A percentile compares a stretch with the other conserved stretches of the same genome.
Conservation (phyloP, 1,284 basidiomycete genomes). For the Malassezia nana region DNA sequence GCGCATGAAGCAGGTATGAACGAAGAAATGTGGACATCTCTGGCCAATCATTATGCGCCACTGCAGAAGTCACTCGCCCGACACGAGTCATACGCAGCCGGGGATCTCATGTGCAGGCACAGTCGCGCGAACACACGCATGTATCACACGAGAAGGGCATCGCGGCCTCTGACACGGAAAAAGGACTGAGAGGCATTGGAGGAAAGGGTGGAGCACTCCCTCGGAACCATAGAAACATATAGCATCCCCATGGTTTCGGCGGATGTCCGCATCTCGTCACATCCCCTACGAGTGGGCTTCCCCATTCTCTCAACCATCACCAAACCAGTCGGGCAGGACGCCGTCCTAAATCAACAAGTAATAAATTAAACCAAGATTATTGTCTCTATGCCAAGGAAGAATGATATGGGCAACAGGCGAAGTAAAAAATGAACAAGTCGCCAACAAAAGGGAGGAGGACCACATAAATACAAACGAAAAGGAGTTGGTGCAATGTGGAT, state of each 20-base stretch:
- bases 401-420: background rate
- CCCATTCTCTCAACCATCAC: no score
- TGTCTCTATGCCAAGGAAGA: background rate
- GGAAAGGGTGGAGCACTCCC: no score
- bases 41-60: background rate
- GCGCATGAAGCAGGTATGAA: background rate
- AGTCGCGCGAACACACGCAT: background rate
- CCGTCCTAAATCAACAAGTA: no score
- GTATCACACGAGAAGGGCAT: background rate
- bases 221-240: no score
- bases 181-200: background rate
- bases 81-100: background rate
- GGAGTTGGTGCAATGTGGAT: background rate
- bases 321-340: no score
- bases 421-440: background rate
- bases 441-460: background rate
- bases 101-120: background rate
- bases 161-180: background rate
- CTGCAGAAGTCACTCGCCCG: background rate
- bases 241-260: no score
- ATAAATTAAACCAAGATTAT: no score
- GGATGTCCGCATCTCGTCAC: no score
- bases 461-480: background rate
- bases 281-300: no score
- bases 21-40: background rate